Conservation (phyloP, 768 basidiomycete species). For the Leccinum longicurvipes region DNA sequence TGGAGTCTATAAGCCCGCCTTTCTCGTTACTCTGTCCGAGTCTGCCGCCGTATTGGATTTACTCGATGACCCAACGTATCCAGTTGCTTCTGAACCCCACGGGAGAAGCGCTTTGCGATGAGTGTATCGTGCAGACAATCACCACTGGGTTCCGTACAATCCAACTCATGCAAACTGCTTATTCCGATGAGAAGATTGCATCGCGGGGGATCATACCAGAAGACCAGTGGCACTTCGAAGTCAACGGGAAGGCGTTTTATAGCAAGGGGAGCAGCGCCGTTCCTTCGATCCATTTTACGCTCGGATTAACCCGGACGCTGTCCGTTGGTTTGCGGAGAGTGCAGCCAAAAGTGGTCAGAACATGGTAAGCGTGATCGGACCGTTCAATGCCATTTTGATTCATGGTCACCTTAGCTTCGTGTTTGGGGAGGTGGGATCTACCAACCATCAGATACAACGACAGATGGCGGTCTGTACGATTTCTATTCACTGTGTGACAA, state of each 20-base stretch:
- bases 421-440: constrained; percentile 60
- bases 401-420: constrained; percentile 38
- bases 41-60: constrained; percentile 19
- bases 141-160: constrained; percentile 61
- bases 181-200: constrained; percentile 42
- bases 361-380: constrained; percentile 40
- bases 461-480: constrained; percentile 47
- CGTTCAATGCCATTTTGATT: not conserved
- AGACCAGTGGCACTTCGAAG: constrained; percentile 58
- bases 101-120: constrained; percentile 10
- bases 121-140: constrained; percentile 37
- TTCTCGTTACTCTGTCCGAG: constrained; percentile 41
- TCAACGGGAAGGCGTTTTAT: constrained; percentile 57
- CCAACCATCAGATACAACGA: constrained; percentile 40
- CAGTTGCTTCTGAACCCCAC: constrained; percentile 12
- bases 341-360: constrained; percentile 55
- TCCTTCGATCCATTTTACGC: constrained; percentile 59
- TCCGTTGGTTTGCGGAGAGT: constrained; percentile 55
- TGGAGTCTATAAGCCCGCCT: constrained; percentile 55
- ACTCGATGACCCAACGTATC: constrained; percentile 24
- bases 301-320: constrained; percentile 45
- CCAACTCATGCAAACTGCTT: constrained; percentile 47
- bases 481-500: constrained; percentile 60
- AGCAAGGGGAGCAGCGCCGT: constrained; percentile 56
- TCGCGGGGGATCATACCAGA: constrained; percentile 53